Conservation (phyloP, 306 rosid genomes). For the Aeschynomene evenia region DNA sequence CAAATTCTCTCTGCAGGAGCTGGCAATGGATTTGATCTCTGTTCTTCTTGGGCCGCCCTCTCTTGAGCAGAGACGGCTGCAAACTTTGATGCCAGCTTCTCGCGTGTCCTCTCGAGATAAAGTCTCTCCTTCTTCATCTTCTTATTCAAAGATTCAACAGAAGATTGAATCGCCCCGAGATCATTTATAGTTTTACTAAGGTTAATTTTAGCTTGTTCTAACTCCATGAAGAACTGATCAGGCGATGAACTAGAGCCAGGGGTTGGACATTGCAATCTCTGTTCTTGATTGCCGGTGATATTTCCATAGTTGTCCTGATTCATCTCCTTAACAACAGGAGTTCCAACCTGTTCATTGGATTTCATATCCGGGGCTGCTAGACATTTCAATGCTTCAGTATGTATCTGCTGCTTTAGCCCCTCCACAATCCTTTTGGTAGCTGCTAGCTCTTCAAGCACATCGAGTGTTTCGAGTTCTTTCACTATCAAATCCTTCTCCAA, state of each 20-base stretch:
- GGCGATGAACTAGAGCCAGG: constrained; percentile 47
- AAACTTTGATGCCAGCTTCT: constrained; percentile 59
- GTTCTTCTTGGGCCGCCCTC: constrained; percentile 45
- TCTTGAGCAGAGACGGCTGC: constrained; percentile 59
- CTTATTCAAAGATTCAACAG: constrained; percentile 75
- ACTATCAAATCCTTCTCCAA: constrained; percentile 95
- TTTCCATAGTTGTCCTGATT: constrained; percentile 36
- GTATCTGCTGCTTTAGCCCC: constrained; percentile 79
- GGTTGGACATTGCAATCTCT: constrained; percentile 41
- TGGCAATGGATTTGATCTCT: constrained; percentile 29
- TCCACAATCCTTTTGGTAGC: constrained; percentile 81
- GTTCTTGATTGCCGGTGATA: constrained; percentile 34
- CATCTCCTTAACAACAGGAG: constrained; percentile 50
- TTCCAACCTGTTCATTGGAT: constrained; percentile 36
- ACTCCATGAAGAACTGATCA: constrained; percentile 64
- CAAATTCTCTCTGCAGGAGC: constrained; percentile 25
- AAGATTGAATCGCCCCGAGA: constrained; percentile 77
- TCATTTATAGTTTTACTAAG: constrained; percentile 81
- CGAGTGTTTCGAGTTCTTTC: constrained; percentile 93
- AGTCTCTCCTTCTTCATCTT: constrained; percentile 76
- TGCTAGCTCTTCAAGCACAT: constrained; percentile 88
- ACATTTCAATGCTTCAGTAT: constrained; percentile 67
- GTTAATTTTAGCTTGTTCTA: constrained; percentile 75
- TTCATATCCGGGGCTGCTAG: constrained; percentile 33
- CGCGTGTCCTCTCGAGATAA: constrained; percentile 66